Base-by-base conservation (phyloP, 371 early-diverging fungal species). In the Mucor velutinosus region DNA sequence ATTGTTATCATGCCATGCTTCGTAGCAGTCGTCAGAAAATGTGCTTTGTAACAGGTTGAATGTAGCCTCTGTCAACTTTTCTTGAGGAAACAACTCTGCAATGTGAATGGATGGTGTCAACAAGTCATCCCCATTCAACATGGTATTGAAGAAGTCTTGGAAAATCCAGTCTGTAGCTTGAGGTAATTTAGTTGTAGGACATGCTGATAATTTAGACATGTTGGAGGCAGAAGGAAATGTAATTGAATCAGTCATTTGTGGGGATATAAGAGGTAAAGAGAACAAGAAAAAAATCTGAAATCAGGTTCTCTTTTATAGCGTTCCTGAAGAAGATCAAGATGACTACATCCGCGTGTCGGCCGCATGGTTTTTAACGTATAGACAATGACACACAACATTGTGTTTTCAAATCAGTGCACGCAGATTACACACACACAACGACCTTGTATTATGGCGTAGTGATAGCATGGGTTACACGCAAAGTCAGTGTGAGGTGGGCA, bases 161-260 rank as follows among this genome's bases (percentile, higher is more conserved):
- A 65, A 56, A 27, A 65, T 65, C 70, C 70, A 70, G 39, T 70
- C 65, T 21, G 65, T 60, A 1, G 60, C 60, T 56, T 70, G 51
- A 21, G 70, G 70, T 11, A 70, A n/a, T 49, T 70, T 70, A 15
- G 65, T 65, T 4, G 65, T 60, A 27, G 65, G 65, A 17, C 65
- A 45, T 45, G 70, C 70, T 8, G 70, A 64, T 60, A 70, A 41
- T 49, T 70, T 70, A 29, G 70, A 70, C 21, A 29, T 27, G 2
- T 23, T 53, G 15, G 65, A 58, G 56, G 65, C 70, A 56, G 70
- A 55, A 43, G 70, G 70, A 56, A 70, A 70, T 25, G 11, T n/a
- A 21, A 65, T 65, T 12, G 64, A 33, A 15, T 59, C 60, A 53
- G 69, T 10, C 55, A 51, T 41, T 51, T 51, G 49, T 49, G 56